Base-by-base conservation (phyloP, 768 basidiomycete species). In the Auriscalpium vulgare region DNA sequence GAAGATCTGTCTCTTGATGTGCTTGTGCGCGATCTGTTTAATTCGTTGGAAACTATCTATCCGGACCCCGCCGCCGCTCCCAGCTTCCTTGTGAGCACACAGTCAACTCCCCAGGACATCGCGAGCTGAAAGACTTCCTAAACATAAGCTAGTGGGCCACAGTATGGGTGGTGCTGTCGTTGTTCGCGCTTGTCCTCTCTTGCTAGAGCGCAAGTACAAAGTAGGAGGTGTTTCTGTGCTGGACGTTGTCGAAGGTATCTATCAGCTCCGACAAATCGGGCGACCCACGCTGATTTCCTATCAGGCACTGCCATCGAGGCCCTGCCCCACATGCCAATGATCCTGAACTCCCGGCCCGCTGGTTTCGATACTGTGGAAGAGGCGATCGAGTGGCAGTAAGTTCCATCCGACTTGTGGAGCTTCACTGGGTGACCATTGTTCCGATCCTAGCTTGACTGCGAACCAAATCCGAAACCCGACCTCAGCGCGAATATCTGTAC, bases 131-230 rank as follows among this genome's bases (percentile, higher is more conserved):
- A 13, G n/a, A 40, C 43, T 10, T 44, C 36, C 47, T 34, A 21
- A 17, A 14, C 36, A 3, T 21, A 51, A 91, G 88, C 79, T 97
- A 8, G 78, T 97, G 9, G 97, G 97, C 0, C 97, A 99, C 67
- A 95, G 91, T 56, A 95, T 99, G 88, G 97, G 97, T 13, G 95
- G 95, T 23, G 86, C 94, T 0, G 94, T 97, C 4, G 80, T 91
- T 19, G 82, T 88, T 8, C 81, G 84, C 5, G 78, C 85, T 2
- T 84, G 83, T 58, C 82, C 90, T 1, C 66, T 71, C 16, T 74
- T 99, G 2, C 79, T 88, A 53, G 78, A 82, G 46, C 73, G 72
- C 21, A 81, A 83, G 49, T 95, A 91, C 62, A 77, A 76, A 13
- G 74, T 97, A 3, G 77, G 81, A 2, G 92, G 92, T 5, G 84